Percentiles rank a stretch among this genome's conserved stretches.
These are phyloP conservation scores for Chimonanthus salicifolius DNA, from an alignment of 164 flowering plant genomes.

Conservation along the genomic window DNA sequence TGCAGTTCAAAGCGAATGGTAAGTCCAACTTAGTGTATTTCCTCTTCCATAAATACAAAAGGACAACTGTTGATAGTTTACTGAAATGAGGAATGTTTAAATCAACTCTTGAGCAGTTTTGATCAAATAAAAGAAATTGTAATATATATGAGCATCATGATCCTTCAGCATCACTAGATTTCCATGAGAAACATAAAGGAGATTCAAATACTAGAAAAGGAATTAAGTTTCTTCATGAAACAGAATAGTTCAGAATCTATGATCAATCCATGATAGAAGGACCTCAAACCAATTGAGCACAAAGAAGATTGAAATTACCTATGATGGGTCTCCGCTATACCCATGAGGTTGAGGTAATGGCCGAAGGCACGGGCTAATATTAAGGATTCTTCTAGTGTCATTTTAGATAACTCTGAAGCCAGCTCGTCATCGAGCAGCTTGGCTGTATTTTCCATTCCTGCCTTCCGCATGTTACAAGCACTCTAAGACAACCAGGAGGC, in stretches of 20 bases:
- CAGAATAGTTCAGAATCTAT: too few relatives aligned
- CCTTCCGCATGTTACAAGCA: constrained; percentile 71
- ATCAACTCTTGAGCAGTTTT: not conserved
- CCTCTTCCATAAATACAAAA: not conserved
- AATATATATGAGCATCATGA: not conserved
- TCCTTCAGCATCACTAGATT: not conserved
- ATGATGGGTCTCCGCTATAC: constrained; percentile 90
- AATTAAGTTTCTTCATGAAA: not conserved
- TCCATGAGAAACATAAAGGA: not conserved
- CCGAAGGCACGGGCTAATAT: constrained; percentile 77
- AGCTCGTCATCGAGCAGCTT: constrained; percentile 74
- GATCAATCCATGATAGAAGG: not conserved
- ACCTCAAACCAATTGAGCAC: not conserved
- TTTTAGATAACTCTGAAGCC: constrained; percentile 60
- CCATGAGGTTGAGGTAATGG: constrained; percentile 75
- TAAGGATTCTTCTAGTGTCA: constrained; percentile 79
- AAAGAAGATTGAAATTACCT: constrained; percentile 33
- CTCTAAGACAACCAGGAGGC: constrained; percentile 22
- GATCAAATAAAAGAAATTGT: not conserved
- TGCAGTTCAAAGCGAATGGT: too few relatives aligned
- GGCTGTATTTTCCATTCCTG: constrained; percentile 71
- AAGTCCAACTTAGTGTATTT: not conserved
- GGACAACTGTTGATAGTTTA: not conserved
- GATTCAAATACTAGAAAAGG: not conserved
- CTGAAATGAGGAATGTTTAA: too few relatives aligned